Conservation (phyloP, 495 filamentous ascomycete species). For the Evernia prunastri region DNA sequence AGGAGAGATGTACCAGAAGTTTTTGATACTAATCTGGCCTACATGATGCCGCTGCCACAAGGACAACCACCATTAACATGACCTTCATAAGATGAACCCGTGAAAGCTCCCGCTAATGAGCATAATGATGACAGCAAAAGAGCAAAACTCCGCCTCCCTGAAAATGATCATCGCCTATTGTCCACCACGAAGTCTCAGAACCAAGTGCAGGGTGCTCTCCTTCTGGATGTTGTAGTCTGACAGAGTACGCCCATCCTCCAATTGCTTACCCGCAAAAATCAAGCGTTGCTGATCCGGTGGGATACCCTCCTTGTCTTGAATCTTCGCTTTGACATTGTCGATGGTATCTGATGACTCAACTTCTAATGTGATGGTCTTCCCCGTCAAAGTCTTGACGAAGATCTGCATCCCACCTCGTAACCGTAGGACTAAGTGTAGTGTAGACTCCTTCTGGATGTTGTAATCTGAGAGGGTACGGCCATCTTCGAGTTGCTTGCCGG, state of each 20-base stretch:
- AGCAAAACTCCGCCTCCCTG: not conserved
- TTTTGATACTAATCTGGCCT: slow-evolving; percentile 20
- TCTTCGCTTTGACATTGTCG: slow-evolving; percentile 89
- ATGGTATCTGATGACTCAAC: slow-evolving; percentile 87
- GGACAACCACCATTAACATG: slow-evolving; percentile 2
- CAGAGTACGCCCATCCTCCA: slow-evolving; percentile 78
- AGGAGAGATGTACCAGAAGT: not conserved
- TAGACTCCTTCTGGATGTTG: slow-evolving; percentile 99
- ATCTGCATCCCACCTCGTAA: slow-evolving; percentile 98
- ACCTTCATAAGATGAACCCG: not conserved
- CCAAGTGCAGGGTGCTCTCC: slow-evolving; percentile 82
- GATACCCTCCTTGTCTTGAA: slow-evolving; percentile 89
- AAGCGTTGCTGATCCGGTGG: slow-evolving; percentile 84
- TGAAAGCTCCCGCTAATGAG: slow-evolving; percentile 21
- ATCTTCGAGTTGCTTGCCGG: slow-evolving; percentile 91
- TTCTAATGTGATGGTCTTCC: slow-evolving; percentile 88
- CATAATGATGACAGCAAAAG: slow-evolving; percentile 7
- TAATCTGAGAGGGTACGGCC: slow-evolving; percentile 93
- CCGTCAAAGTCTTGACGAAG: slow-evolving; percentile 89
- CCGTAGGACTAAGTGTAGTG: slow-evolving; percentile 93
- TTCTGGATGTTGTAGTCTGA: slow-evolving; percentile 95
- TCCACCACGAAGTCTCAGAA: slow-evolving; percentile 81
- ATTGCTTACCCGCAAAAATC: slow-evolving; percentile 87
- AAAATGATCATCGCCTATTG: slow-evolving; percentile 46
- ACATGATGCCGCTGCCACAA: slow-evolving; percentile 10